Percentiles rank a stretch among this genome's conserved stretches.
These are phyloP conservation scores for Graphium sp. DNA, from an alignment of 2,329 filamentous ascomycete species.

Conservation along the genomic window DNA sequence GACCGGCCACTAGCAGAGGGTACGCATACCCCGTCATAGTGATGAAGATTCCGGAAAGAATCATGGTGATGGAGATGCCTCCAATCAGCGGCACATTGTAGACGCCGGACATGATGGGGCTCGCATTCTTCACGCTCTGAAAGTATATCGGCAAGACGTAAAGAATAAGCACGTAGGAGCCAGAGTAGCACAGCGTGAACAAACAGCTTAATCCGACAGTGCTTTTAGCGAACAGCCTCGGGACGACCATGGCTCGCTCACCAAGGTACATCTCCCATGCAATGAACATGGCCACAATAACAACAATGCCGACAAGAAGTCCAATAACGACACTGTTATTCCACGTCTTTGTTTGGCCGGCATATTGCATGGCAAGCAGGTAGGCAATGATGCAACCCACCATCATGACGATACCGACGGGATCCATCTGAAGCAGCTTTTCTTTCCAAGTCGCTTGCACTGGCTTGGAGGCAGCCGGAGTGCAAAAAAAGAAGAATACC, in stretches of 20 bases:
- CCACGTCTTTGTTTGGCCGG: slow-evolving; percentile 25
- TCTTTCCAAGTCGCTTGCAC: slow-evolving; percentile 18
- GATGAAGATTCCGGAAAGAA: slow-evolving; percentile 20
- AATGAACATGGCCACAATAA: slow-evolving; percentile 16
- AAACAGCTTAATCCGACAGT: slow-evolving; percentile 18
- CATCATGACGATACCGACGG: slow-evolving; percentile 23
- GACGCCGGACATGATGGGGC: slow-evolving; percentile 21
- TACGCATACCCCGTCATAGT: slow-evolving; percentile 22
- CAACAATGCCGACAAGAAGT: slow-evolving; percentile 20
- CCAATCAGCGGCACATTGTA: slow-evolving; percentile 26
- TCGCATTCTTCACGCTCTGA: slow-evolving; percentile 21
- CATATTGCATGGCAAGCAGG: slow-evolving; percentile 29
- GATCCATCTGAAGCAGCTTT: slow-evolving; percentile 30
- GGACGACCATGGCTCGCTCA: slow-evolving; percentile 25
- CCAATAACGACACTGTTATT: slow-evolving; percentile 20
- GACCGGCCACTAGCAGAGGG: slow-evolving; percentile 26
- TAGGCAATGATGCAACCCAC: slow-evolving; percentile 24
- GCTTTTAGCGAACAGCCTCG: slow-evolving; percentile 19
- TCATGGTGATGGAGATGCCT: slow-evolving; percentile 22
- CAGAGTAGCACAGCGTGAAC: slow-evolving; percentile 23
- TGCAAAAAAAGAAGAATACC: slow-evolving; percentile 23
- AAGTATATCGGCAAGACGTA: slow-evolving; percentile 31
- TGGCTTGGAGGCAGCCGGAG: slow-evolving; percentile 19
- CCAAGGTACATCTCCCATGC: slow-evolving; percentile 21
- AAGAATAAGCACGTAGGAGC: slow-evolving; percentile 24